phyloP scores from a whole-genome alignment of 345 rosid species.

The Citrus medica region DNA sequence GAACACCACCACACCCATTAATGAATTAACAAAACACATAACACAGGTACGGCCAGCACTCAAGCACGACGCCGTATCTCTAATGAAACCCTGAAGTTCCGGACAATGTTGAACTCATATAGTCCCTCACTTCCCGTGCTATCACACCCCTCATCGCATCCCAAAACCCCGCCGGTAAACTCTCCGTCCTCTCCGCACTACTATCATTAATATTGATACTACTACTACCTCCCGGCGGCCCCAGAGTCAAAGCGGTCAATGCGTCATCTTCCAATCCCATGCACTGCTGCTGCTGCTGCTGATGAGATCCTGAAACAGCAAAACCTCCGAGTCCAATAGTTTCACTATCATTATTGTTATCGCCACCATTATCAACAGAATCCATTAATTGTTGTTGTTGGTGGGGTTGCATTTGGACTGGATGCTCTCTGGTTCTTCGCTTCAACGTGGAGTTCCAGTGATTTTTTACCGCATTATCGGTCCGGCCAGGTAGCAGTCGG shows the following conservation, averaged over 20 bases:
- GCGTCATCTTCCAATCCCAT: conserved; percentile 41
- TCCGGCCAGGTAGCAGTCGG: conserved; percentile 51
- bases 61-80: neutral
- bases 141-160: conserved; percentile 64
- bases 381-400: conserved; percentile 6
- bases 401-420: conserved; percentile 6
- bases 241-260: conserved; percentile 64
- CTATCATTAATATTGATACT: neutral
- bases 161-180: conserved; percentile 54
- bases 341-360: no score
- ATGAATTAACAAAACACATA: neutral
- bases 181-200: conserved; percentile 18
- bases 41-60: no score
- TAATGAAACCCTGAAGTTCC: conserved; percentile 32
- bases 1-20: neutral
- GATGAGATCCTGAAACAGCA: conserved; percentile 8
- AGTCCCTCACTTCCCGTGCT: conserved; percentile 66
- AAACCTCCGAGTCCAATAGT: neutral
- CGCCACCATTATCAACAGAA: neutral
- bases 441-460: conserved; percentile 65
- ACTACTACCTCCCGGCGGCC: conserved; percentile 53
- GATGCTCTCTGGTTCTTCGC: conserved; percentile 36
- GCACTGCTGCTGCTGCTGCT: neutral
- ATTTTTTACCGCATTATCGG: conserved; percentile 63
- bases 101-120: conserved; percentile 36